Evolutionary conservation across 2,329 filamentous ascomycete genomes (phyloP).

Genomic region (Microthyrium microscopicum): DNA sequence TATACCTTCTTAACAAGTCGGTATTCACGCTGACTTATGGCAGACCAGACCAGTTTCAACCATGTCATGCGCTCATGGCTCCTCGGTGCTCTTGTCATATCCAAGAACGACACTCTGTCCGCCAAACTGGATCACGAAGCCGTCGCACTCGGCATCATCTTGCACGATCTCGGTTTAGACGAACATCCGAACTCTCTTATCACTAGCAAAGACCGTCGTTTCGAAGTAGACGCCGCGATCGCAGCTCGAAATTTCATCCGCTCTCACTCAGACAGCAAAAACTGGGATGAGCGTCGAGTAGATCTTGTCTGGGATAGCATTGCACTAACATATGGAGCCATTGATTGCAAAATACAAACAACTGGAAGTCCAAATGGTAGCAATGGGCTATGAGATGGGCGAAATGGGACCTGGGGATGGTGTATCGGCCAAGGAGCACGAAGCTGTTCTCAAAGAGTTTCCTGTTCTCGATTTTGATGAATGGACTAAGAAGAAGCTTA

Average conservation of each 20-base stretch:
- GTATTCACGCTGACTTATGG: too few relatives aligned
- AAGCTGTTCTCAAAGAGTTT: conserved; percentile 17
- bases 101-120: conserved; percentile 17
- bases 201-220: conserved; percentile 28
- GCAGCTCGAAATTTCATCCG: conserved; percentile 21
- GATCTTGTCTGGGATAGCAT: conserved; percentile 35
- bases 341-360: conserved; percentile 27
- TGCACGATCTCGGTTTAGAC: conserved; percentile 30
- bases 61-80: conserved; percentile 24
- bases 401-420: conserved; percentile 14
- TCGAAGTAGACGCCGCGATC: conserved; percentile 34
- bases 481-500: conserved; percentile 21
- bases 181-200: conserved; percentile 17
- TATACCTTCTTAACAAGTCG: too few relatives aligned
- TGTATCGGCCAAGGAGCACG: conserved; percentile 20
- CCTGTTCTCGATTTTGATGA: conserved; percentile 20
- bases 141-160: conserved; percentile 22
- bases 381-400: conserved; percentile 23
- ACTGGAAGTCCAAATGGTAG: conserved; percentile 21
- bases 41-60: too few relatives aligned
- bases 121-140: conserved; percentile 21
- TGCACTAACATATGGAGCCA: conserved; percentile 26
- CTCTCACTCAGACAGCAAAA: not conserved
- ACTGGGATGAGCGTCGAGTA: conserved; percentile 25
- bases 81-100: conserved; percentile 19